phyloP scores from a whole-genome alignment of 1,284 basidiomycete genomes.

The Fomitiporia mediterranea region DNA sequence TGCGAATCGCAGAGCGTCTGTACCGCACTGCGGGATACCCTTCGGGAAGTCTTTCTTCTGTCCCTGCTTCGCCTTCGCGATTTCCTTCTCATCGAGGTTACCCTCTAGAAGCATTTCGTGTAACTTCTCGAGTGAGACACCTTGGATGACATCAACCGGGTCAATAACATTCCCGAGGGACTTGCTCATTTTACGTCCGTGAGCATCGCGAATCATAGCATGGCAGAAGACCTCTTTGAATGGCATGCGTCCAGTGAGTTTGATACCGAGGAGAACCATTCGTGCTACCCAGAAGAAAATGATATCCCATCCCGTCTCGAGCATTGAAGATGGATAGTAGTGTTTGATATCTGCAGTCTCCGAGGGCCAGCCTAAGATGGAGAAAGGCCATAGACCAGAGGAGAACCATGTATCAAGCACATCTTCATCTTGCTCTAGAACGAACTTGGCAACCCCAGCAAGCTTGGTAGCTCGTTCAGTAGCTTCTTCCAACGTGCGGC shows the following conservation, averaged over 20 bases:
- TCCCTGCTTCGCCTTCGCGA: conserved; percentile 85
- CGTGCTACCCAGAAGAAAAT: conserved; percentile 99
- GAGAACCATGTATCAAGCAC: conserved; percentile 99
- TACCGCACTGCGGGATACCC: conserved; percentile 98
- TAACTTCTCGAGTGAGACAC: conserved; percentile 77
- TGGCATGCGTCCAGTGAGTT: conserved; percentile 87
- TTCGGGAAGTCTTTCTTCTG: conserved; percentile 99
- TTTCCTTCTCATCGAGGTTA: conserved; percentile 94
- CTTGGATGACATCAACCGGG: conserved; percentile 94
- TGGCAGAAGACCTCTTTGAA: conserved; percentile 99
- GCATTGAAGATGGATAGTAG: conserved; percentile 87
- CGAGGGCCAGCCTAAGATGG: conserved; percentile 96
- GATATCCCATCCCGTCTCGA: conserved; percentile 99
- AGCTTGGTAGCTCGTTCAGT: conserved; percentile 70
- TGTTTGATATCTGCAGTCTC: conserved; percentile 72
- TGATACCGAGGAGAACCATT: conserved; percentile 94
- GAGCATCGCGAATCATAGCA: conserved; percentile 98
- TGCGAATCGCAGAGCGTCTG: conserved; percentile 93
- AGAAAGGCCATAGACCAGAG: conserved; percentile 97
- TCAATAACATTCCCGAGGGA: conserved; percentile 98
- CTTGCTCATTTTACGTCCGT: conserved; percentile 99
- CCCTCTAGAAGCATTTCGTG: conserved; percentile 87
- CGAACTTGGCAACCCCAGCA: conserved; percentile 70
- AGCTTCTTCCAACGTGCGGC: conserved; percentile 78
- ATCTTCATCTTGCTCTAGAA: conserved; percentile 92